These are phyloP conservation scores for Cucumis cinereus DNA, from an alignment of 306 rosid species.

Conservation along the genomic window DNA sequence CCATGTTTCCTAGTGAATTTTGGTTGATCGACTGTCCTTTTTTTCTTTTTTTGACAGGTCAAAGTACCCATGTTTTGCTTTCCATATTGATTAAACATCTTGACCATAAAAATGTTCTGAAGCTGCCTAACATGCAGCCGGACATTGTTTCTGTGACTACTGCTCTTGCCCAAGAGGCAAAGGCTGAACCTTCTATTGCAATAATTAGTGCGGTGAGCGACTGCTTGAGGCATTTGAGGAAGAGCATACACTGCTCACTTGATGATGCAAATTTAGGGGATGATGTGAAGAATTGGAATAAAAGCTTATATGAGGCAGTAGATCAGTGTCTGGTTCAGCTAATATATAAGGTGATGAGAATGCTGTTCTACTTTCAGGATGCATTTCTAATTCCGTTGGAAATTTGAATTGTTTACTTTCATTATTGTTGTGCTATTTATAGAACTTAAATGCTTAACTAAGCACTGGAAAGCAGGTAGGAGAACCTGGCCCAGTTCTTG, in stretches of 20 bases:
- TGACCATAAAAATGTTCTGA: conserved; percentile 73
- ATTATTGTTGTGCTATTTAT: conserved; percentile 9
- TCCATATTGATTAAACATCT: conserved; percentile 81
- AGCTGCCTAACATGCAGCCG: conserved; percentile 64
- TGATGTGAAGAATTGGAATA: conserved; percentile 52
- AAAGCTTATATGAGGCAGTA: conserved; percentile 53
- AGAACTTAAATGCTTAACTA: conserved; percentile 12
- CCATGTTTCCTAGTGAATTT: background rate
- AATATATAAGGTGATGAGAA: conserved; percentile 50
- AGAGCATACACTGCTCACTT: conserved; percentile 56
- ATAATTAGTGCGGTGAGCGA: conserved; percentile 64
- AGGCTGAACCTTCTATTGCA: conserved; percentile 63
- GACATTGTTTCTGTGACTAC: conserved; percentile 73
- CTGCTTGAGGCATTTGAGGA: conserved; percentile 78
- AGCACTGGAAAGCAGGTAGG: conserved; percentile 57
- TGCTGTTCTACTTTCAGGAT: background rate
- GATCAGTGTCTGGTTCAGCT: conserved; percentile 78
- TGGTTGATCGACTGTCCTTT: background rate
- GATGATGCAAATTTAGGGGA: conserved; percentile 40
- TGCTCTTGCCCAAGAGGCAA: conserved; percentile 57
- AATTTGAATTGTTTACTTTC: background rate
- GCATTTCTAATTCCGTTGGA: background rate
- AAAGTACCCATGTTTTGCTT: conserved; percentile 65
- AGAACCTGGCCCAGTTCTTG: conserved; percentile 75
- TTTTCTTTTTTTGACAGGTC: conserved; percentile 40